A percentile compares a stretch with the other conserved stretches of the same genome.
Evolutionary conservation across 2,329 filamentous ascomycete species (phyloP).

Genomic region (Passalora sequoiae): DNA sequence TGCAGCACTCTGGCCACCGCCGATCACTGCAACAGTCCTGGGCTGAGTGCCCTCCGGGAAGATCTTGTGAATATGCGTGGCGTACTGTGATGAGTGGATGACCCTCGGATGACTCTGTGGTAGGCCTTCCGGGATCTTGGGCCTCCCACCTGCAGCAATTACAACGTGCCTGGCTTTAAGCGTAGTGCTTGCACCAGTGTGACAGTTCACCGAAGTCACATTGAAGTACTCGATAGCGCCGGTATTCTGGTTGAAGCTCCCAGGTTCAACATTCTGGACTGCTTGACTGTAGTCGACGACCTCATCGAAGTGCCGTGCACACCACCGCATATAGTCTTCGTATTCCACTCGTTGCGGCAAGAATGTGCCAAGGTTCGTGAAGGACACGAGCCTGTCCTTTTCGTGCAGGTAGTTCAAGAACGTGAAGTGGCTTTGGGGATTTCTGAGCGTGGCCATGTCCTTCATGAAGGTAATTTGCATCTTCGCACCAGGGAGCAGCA

Average conservation of each 20-base stretch:
- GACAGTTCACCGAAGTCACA: constrained; percentile 59
- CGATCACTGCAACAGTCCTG: constrained; percentile 77
- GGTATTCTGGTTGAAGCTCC: constrained; percentile 43
- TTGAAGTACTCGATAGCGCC: constrained; percentile 59
- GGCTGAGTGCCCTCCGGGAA: constrained; percentile 52
- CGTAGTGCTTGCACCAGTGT: constrained; percentile 51
- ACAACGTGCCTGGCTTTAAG: constrained; percentile 64
- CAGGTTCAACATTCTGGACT: constrained; percentile 64
- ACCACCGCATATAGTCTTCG: constrained; percentile 94
- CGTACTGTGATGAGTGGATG: constrained; percentile 85
- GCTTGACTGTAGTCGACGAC: constrained; percentile 73
- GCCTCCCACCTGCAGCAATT: constrained; percentile 62
- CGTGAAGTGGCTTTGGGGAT: constrained; percentile 86
- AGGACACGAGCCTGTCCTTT: constrained; percentile 76
- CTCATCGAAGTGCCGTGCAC: constrained; percentile 69
- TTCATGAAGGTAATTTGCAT: constrained; percentile 99
- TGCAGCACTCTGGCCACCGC: constrained; percentile 85
- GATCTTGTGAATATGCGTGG: constrained; percentile 57
- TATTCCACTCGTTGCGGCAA: constrained; percentile 81
- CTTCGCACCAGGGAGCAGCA: constrained; percentile 85
- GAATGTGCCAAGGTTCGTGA: constrained; percentile 87
- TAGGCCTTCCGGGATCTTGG: constrained; percentile 65
- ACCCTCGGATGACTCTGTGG: constrained; percentile 66
- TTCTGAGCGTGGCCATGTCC: constrained; percentile 81
- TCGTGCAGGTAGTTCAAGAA: constrained; percentile 90